Base-by-base conservation (phyloP, 2,329 filamentous ascomycete genomes). In the Chaetomiaceae sp. region DNA sequence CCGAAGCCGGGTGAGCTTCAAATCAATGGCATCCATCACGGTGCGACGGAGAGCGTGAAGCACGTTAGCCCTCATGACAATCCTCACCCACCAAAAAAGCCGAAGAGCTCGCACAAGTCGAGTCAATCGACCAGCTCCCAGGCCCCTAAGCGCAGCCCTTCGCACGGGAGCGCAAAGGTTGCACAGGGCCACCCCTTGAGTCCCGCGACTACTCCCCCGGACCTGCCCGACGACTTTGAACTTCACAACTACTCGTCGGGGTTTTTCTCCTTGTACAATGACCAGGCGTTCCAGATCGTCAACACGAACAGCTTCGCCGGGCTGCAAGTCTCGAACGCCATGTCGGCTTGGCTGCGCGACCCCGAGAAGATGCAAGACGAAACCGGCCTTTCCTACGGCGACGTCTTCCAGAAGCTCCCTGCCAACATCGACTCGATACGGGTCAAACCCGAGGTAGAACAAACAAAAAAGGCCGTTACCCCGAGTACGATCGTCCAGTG, bases 291-390 rank as follows among this genome's bases (percentile, higher is more conserved):
- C 7, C 73, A 71, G 53, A 79, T 70, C 64, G 73, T 80, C 8
- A 74, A 83, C 45, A 84, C 81, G 50, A 96, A 95, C 61, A 80
- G 85, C 0, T 90, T 88, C 61, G 83, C 81, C 35, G 88, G 80
- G 56, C 76, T 96, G 10, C 75, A 74, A 29, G 82, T 95, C 29
- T 83, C 86, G 4, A 85, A 85, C 49, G 77, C 82, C 14, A 75
- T 95, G 48, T 83, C 85, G 0, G 72, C 76, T 3, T 97, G 91
- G 90, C 74, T 94, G 20, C 81, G 79, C 47, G 84, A 94, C 50
- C 78, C 80, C 1, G 79, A 82, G 11, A 81, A 79, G 10, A 73
- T 95, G 55, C 75, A 77, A 42, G 68, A 74, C 47, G 85, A 87
- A 52, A 79, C 83, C 1, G 83, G 84, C 33, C 81, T 82, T 33